These are phyloP conservation scores for Hypoxylon crocopeplum DNA, from an alignment of 495 filamentous ascomycete genomes.

Conservation along the genomic window DNA sequence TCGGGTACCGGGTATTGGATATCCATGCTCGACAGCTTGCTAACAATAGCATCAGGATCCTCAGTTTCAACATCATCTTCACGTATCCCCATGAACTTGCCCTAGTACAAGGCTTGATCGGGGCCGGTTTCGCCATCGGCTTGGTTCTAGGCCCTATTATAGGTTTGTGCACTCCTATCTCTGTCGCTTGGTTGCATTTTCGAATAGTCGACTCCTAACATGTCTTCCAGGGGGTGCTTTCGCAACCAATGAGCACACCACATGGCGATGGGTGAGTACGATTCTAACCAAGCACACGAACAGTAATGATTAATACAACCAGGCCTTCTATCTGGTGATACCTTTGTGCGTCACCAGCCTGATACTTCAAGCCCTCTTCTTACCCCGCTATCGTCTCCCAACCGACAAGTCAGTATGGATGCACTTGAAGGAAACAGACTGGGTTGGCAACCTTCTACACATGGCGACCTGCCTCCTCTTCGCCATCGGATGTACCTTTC, in stretches of 20 bases:
- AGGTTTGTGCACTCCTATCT: conserved; percentile 42
- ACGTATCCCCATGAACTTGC: conserved; percentile 54
- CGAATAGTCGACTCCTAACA: background rate
- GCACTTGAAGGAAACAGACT: conserved; percentile 50
- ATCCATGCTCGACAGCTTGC: background rate
- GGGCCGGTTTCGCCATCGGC: conserved; percentile 56
- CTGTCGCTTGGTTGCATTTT: background rate
- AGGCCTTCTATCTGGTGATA: conserved; percentile 71
- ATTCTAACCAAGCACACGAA: background rate
- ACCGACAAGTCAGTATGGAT: conserved; percentile 40
- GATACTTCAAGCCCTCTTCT: conserved; percentile 59
- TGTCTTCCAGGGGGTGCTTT: conserved; percentile 45
- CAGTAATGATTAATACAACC: conserved; percentile 1
- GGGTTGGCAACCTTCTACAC: conserved; percentile 39
- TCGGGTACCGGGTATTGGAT: too few species aligned
- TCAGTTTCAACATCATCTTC: conserved; percentile 52
- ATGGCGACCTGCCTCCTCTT: conserved; percentile 24
- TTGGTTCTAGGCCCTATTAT: conserved; percentile 63
- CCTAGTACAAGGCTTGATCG: conserved; percentile 52
- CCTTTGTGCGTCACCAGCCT: conserved; percentile 58
- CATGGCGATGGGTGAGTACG: conserved; percentile 57
- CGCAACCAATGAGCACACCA: conserved; percentile 54
- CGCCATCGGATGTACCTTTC: conserved; percentile 18
- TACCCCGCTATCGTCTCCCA: conserved; percentile 56
- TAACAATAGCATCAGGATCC: conserved; percentile 31